Conservation (phyloP, 2,329 filamentous ascomycete species). For the Aspergillus fijiensis region DNA sequence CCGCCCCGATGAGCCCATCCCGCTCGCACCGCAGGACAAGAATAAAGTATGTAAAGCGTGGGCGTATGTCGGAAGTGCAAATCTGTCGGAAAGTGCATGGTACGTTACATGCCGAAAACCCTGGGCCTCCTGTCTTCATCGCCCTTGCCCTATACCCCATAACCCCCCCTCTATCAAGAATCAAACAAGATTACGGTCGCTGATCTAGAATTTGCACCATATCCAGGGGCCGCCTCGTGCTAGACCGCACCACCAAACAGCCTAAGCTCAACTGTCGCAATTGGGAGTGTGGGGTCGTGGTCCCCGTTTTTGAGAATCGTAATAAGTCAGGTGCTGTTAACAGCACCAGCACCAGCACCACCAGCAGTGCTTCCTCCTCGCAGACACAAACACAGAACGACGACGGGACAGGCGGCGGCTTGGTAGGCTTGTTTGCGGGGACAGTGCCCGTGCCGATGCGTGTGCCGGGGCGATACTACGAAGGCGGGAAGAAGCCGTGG, state of each 20-base stretch:
- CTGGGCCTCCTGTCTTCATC: background rate
- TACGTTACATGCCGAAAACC: constrained; percentile 45
- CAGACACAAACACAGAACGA: background rate
- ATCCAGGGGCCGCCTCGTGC: constrained; percentile 71
- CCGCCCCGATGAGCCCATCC: constrained; percentile 28
- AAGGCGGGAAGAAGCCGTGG: constrained; percentile 24
- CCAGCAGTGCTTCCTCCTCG: background rate
- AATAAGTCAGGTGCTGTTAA: background rate
- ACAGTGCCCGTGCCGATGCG: constrained; percentile 48
- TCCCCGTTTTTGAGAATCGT: constrained; percentile 55
- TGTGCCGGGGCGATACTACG: constrained; percentile 33
- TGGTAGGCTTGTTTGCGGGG: constrained; percentile 35
- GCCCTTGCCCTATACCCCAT: background rate
- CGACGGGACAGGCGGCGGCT: constrained; percentile 11
- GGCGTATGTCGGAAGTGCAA: constrained; percentile 87
- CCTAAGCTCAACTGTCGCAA: constrained; percentile 82
- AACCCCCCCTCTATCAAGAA: too few relatives aligned
- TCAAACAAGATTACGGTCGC: background rate
- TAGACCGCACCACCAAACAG: constrained; percentile 64
- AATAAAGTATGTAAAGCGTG: constrained; percentile 55
- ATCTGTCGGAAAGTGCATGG: constrained; percentile 92
- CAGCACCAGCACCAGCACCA: background rate
- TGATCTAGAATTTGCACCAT: background rate
- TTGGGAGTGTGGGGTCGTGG: constrained; percentile 90
- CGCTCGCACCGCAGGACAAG: constrained; percentile 19